A percentile compares a stretch with the other conserved stretches of the same genome.
phyloP scores from a whole-genome alignment of 768 basidiomycete species.

The Chalciporus sphaerocephalus region DNA sequence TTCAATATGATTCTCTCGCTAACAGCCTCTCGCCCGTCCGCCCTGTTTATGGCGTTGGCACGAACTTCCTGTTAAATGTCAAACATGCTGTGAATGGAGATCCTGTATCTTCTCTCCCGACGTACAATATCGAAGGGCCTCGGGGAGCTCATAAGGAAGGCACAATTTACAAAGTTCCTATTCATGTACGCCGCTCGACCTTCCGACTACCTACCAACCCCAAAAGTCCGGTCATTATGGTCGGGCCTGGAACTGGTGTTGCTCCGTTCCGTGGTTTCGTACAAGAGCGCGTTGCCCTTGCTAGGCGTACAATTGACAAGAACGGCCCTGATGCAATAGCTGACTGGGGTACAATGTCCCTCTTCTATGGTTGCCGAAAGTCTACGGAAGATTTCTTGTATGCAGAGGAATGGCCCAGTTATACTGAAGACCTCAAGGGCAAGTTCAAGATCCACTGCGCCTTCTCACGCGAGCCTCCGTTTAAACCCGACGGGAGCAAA shows the following conservation, averaged over 20 bases:
- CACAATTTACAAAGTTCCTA: conserved; percentile 74
- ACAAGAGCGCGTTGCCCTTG: conserved; percentile 95
- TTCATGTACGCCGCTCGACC: conserved; percentile 93
- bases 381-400: conserved; percentile 91
- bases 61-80: conserved; percentile 93
- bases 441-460: conserved; percentile 88
- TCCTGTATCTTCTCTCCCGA: conserved; percentile 49
- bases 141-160: conserved; percentile 76
- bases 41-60: conserved; percentile 85
- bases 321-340: conserved; percentile 88
- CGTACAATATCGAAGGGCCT: conserved; percentile 88
- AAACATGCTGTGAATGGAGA: conserved; percentile 71
- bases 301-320: conserved; percentile 91
- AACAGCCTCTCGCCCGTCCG: conserved; percentile 50
- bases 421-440: conserved; percentile 79
- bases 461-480: conserved; percentile 85
- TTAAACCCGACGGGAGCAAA: conserved; percentile 87
- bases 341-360: conserved; percentile 92
- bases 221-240: conserved; percentile 98
- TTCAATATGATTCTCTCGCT: conserved; percentile 78
- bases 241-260: conserved; percentile 98
- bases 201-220: conserved; percentile 97
- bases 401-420: conserved; percentile 91
- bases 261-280: conserved; percentile 99
- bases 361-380: conserved; percentile 95